These are phyloP conservation scores for Flaveria sonorensis DNA, from an alignment of 129 eudicot species.

Conservation along the genomic window DNA sequence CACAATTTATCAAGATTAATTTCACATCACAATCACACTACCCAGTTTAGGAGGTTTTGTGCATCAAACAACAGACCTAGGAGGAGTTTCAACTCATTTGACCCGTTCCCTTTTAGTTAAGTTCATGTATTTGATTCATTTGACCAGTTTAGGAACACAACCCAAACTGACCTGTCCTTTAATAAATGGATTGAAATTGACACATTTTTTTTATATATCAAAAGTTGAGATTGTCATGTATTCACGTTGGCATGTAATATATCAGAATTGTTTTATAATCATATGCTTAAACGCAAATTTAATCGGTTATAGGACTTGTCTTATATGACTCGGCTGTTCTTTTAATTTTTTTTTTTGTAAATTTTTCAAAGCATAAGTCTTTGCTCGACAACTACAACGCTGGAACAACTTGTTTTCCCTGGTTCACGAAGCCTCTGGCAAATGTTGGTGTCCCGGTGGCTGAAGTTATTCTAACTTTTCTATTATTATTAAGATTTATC, in stretches of 20 bases:
- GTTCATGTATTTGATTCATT: not conserved
- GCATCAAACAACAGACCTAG: not conserved
- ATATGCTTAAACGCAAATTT: too few relatives aligned
- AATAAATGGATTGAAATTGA: too few relatives aligned
- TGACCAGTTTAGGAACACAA: not conserved
- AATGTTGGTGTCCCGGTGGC: constrained; percentile 78
- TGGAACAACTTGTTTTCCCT: constrained; percentile 84
- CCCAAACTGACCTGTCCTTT: not conserved
- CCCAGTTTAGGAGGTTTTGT: not conserved
- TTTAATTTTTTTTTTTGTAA: constrained; percentile 40
- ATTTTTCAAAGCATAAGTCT: constrained; percentile 97
- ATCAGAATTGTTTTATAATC: too few relatives aligned
- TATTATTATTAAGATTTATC: constrained; percentile 80
- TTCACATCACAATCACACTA: too few relatives aligned
- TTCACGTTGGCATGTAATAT: too few relatives aligned
- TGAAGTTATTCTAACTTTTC: constrained; percentile 86
- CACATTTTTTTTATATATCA: too few relatives aligned
- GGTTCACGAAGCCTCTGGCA: constrained; percentile 81
- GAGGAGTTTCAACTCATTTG: not conserved
- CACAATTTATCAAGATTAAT: too few relatives aligned
- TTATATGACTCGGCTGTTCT: not conserved
- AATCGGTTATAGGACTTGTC: not conserved
- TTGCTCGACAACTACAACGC: constrained; percentile 76
- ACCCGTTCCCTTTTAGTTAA: not conserved
- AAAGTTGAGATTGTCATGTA: too few relatives aligned